Base-by-base conservation (phyloP, 1,139 yeast genomes). In the Candida tunisiensis region DNA sequence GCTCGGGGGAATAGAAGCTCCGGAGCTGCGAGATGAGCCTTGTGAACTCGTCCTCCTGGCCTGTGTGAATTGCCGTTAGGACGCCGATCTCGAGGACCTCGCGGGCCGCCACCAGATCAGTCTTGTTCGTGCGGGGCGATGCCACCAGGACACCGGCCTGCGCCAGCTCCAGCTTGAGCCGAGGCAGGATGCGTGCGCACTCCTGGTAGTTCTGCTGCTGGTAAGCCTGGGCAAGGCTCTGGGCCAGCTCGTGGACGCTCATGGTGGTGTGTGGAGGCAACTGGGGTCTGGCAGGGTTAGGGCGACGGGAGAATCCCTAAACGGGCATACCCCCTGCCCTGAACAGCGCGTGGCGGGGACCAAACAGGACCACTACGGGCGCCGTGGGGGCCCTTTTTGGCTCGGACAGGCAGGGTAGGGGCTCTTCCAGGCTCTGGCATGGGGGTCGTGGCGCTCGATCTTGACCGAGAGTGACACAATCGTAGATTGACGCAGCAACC, bases 81-180 rank as follows among this genome's bases (percentile, higher is more conserved):
- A 92, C 91, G 9, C 93, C 95, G 35, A 83, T 71, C 50, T 85
- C 96, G 29, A 88, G 59, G 28, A 85, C 75, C 28, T 77, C 68
- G 42, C 91, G 73, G 8, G 93, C 72, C 26, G 83, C 78, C 36
- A 66, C 62, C 36, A 82, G 62, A 53, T 85, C 96, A 34, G 68
- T 51, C 48, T 50, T 58, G 46, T 56, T 67, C 41, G 41, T 51
- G 37, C 52, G 32, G 3, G 56, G 37, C 26, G 65, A 52, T n/a
- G 95, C 95, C 23, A 83, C 69, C 35, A 88, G 64, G 26, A 88
- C 56, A 35, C 75, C 70, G 41, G 74, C 73, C 45, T 78, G 74
- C 40, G 91, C 74, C 40, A 83, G 61, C 47, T 77, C 83, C 28
- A 82, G 55, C 44, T 82, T 83, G 48, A 85, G 65, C 12, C 77